These are phyloP conservation scores for Podospora comata DNA, from an alignment of 495 filamentous ascomycete species.

Conservation along the genomic window DNA sequence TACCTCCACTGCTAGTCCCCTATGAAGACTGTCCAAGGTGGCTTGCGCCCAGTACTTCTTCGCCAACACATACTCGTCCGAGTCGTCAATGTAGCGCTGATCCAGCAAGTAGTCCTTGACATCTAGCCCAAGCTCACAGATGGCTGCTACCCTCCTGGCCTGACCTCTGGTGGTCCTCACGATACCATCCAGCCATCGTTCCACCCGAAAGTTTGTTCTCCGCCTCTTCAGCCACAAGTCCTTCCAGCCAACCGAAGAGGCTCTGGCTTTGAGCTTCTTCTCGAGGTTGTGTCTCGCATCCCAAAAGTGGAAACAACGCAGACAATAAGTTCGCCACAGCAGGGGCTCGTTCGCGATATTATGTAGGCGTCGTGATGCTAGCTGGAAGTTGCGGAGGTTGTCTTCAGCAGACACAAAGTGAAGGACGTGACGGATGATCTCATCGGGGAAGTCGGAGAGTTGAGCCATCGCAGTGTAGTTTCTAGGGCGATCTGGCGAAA, in stretches of 20 bases:
- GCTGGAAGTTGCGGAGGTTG: constrained; percentile 49
- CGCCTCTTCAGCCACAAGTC: constrained; percentile 61
- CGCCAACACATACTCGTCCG: constrained; percentile 71
- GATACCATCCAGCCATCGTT: constrained; percentile 63
- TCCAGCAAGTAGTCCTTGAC: constrained; percentile 78
- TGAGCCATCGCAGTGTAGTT: constrained; percentile 17
- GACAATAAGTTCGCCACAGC: constrained; percentile 78
- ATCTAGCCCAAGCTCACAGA: constrained; percentile 75
- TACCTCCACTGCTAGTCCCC: constrained; percentile 69
- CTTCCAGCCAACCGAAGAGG: constrained; percentile 73
- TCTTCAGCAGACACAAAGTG: constrained; percentile 56
- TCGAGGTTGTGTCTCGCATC: constrained; percentile 59
- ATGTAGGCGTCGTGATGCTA: constrained; percentile 61
- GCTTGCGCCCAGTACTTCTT: constrained; percentile 74
- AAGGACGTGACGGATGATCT: constrained; percentile 70
- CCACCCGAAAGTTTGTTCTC: constrained; percentile 52
- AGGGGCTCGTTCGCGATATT: constrained; percentile 64
- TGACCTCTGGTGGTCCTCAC: constrained; percentile 64
- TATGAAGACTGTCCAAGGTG: constrained; percentile 74
- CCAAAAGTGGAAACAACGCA: constrained; percentile 67
- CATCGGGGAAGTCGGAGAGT: constrained; percentile 58
- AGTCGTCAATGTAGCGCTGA: constrained; percentile 57
- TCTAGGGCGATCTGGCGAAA: neutral
- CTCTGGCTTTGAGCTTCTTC: constrained; percentile 47
- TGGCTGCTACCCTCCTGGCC: constrained; percentile 62